A percentile compares a stretch with the other conserved stretches of the same genome.
phyloP scores from a whole-genome alignment of 2,329 filamentous ascomycete species.

The Arthrinium puccinioides region DNA sequence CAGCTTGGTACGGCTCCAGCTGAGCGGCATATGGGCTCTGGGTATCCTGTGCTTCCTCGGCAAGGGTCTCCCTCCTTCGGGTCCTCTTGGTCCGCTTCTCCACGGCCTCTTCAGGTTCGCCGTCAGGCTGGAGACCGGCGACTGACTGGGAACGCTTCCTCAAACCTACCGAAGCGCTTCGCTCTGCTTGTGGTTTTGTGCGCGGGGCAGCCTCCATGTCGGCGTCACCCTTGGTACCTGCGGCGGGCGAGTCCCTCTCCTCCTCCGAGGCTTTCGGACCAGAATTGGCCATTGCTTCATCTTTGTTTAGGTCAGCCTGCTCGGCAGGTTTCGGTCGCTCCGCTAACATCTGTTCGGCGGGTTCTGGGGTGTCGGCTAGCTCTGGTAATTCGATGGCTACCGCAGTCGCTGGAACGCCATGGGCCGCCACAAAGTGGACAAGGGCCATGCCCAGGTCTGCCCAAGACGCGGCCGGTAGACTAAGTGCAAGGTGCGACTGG shows the following conservation, averaged over 20 bases:
- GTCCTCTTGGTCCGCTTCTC: constrained; percentile 60
- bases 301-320: constrained; percentile 7
- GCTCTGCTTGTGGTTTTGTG: constrained; percentile 26
- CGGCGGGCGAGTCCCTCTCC: constrained; percentile 26
- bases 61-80: constrained; percentile 49
- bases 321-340: constrained; percentile 13
- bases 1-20: constrained; percentile 48
- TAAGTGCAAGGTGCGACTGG: constrained; percentile 15
- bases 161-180: constrained; percentile 32
- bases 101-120: constrained; percentile 47
- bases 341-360: constrained; percentile 14
- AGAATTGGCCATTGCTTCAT: constrained; percentile 1
- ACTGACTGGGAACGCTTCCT: constrained; percentile 57
- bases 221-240: background rate
- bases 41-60: constrained; percentile 46
- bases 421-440: constrained; percentile 24
- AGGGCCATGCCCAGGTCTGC: constrained; percentile 33
- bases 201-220: constrained; percentile 20
- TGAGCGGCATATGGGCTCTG: constrained; percentile 46
- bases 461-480: constrained; percentile 30
- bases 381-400: constrained; percentile 29
- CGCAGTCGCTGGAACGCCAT: constrained; percentile 26
- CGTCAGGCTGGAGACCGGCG: constrained; percentile 47
- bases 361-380: constrained; percentile 21
- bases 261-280: constrained; percentile 16